These are phyloP conservation scores for Mycotypha africana DNA, from an alignment of 371 early-diverging fungal genomes.

Conservation along the genomic window DNA sequence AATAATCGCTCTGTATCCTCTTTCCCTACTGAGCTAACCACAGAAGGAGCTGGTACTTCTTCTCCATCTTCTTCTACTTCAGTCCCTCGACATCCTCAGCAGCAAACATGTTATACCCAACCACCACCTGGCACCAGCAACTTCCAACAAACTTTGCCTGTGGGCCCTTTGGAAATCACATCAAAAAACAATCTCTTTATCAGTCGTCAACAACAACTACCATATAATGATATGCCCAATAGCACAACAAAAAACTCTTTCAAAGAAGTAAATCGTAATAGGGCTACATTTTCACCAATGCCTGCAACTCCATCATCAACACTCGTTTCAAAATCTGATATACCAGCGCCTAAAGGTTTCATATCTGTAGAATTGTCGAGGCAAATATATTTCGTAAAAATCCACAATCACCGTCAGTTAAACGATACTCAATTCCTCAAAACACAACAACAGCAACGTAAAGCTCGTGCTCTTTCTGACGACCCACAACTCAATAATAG, in stretches of 20 bases:
- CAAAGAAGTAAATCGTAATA: background rate
- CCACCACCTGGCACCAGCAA: too few relatives aligned
- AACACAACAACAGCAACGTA: slow-evolving; percentile 18
- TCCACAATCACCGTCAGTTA: slow-evolving; percentile 26
- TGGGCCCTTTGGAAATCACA: too few relatives aligned
- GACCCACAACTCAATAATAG: too few relatives aligned
- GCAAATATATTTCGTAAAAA: slow-evolving; percentile 26
- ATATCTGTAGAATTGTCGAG: slow-evolving; percentile 26
- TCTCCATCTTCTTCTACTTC: background rate
- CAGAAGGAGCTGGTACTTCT: background rate
- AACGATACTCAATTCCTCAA: slow-evolving; percentile 21
- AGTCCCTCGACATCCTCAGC: background rate
- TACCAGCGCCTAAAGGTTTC: slow-evolving; percentile 33
- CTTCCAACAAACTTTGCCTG: too few relatives aligned
- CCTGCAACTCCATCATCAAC: slow-evolving; percentile 4
- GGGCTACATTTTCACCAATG: too few relatives aligned
- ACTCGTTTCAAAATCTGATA: too few relatives aligned
- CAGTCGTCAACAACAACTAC: background rate
- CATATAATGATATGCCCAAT: too few relatives aligned
- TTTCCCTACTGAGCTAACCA: background rate
- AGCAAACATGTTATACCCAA: background rate
- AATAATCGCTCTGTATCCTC: too few relatives aligned
- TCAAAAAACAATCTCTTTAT: background rate
- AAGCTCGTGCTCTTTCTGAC: too few relatives aligned
- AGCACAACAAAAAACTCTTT: background rate